These are phyloP conservation scores for Pseudozyma pruni DNA, from an alignment of 1,284 basidiomycete species.

Conservation along the genomic window DNA sequence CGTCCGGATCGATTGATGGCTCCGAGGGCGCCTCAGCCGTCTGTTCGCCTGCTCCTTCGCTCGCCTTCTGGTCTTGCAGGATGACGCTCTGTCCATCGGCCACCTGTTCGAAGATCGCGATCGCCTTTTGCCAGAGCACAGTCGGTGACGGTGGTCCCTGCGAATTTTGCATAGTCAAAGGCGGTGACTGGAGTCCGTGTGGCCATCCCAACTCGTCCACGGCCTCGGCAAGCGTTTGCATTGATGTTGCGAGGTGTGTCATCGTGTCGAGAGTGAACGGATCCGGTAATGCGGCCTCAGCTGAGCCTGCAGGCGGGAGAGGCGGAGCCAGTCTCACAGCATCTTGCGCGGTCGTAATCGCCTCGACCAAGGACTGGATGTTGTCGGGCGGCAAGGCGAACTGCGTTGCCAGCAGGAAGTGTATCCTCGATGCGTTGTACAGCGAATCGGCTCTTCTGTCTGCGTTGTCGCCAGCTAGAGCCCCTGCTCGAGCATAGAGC, in stretches of 20 bases:
- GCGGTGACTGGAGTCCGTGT: conserved; percentile 5
- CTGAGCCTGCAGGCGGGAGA: not conserved
- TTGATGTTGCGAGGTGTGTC: conserved; percentile 35
- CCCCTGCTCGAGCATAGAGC: conserved; percentile 32
- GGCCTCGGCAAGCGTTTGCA: conserved; percentile 46
- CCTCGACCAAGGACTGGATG: conserved; percentile 21
- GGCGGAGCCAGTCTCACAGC: conserved; percentile 32
- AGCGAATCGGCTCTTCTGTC: conserved; percentile 29
- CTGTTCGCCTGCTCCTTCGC: not conserved
- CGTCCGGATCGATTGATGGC: not conserved
- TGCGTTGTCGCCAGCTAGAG: conserved; percentile 14
- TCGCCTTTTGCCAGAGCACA: conserved; percentile 32
- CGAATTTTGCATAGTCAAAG: not conserved
- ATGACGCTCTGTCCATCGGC: conserved; percentile 28
- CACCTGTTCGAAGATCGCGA: conserved; percentile 21
- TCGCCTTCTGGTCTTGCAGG: conserved; percentile 24
- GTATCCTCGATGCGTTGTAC: conserved; percentile 46
- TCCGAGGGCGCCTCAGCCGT: not conserved
- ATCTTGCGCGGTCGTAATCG: conserved; percentile 22
- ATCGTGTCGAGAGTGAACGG: conserved; percentile 49
- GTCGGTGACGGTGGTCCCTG: not conserved
- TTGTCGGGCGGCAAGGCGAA: conserved; percentile 45
- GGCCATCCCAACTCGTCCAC: conserved; percentile 49
- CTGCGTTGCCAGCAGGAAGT: conserved; percentile 49
- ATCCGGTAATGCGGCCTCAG: conserved; percentile 24